Evolutionary conservation across 2,329 filamentous ascomycete genomes (phyloP).

Genomic region (Helotiales sp.): DNA sequence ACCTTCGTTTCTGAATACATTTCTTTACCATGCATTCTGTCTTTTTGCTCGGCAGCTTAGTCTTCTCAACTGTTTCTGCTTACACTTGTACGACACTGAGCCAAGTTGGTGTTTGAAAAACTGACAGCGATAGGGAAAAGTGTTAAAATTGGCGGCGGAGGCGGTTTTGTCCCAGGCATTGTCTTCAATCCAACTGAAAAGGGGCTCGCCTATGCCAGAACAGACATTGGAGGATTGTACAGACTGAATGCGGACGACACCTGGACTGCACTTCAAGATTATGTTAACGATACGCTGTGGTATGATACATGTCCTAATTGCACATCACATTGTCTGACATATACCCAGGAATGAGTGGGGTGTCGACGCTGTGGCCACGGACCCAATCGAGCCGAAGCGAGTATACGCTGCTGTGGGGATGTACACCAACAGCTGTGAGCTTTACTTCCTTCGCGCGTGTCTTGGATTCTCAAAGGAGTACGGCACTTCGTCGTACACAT

Average conservation of each 20-base stretch:
- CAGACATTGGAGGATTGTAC: slow-evolving; percentile 63
- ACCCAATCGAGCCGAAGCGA: slow-evolving; percentile 56
- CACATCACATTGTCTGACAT: background rate
- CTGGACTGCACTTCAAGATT: slow-evolving; percentile 59
- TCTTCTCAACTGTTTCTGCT: slow-evolving; percentile 14
- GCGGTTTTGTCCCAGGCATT: slow-evolving; percentile 61
- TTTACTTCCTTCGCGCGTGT: too few species aligned
- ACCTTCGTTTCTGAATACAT: slow-evolving; percentile 13
- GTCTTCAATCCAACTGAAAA: slow-evolving; percentile 59
- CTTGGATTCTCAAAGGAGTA: too few species aligned
- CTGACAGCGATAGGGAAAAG: slow-evolving; percentile 10
- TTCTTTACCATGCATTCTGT: slow-evolving; percentile 13
- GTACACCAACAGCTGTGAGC: slow-evolving; percentile 63
- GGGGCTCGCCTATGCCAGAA: slow-evolving; percentile 59
- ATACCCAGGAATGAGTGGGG: slow-evolving; percentile 60
- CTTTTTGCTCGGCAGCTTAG: slow-evolving; percentile 7
- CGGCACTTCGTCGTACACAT: too few species aligned
- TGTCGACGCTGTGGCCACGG: slow-evolving; percentile 60
- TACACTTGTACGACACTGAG: slow-evolving; percentile 9
- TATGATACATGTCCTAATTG: background rate
- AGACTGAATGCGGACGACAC: slow-evolving; percentile 59
- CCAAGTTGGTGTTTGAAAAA: background rate
- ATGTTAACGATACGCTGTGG: slow-evolving; percentile 30
- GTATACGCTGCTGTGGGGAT: slow-evolving; percentile 61
- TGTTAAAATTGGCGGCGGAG: slow-evolving; percentile 47